phyloP scores from a whole-genome alignment of 768 basidiomycete genomes.

The Piloderma croceum region DNA sequence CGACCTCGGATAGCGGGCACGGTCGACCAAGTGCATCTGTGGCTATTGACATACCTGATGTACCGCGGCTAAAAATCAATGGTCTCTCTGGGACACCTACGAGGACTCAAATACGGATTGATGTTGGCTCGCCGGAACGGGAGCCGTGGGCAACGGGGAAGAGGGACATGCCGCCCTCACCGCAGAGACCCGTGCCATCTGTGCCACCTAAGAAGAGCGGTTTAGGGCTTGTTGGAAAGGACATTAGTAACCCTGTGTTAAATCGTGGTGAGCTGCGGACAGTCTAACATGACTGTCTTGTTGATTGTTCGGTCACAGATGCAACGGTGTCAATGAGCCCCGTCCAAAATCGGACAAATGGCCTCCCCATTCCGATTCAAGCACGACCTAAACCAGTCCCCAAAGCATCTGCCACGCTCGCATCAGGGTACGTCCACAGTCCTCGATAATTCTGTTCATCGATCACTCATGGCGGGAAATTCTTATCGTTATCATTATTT shows the following conservation, averaged over 20 bases:
- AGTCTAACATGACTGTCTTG: constrained; percentile 3
- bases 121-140: no score
- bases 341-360: constrained; percentile 56
- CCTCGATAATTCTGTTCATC: no score
- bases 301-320: constrained; percentile 29
- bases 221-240: constrained; percentile 50
- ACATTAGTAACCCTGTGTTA: constrained; percentile 62
- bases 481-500: constrained; percentile 1
- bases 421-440: constrained; percentile 58
- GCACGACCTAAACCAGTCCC: constrained; percentile 21
- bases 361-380: constrained; percentile 57
- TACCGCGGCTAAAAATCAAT: background rate
- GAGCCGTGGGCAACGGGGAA: constrained; percentile 11
- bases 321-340: constrained; percentile 73
- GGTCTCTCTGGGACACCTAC: constrained; percentile 26
- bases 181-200: constrained; percentile 39
- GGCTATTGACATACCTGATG: background rate
- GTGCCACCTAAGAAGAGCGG: constrained; percentile 32
- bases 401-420: constrained; percentile 41
- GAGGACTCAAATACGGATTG: constrained; percentile 21
- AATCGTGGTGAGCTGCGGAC: constrained; percentile 53
- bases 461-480: background rate
- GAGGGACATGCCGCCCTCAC: constrained; percentile 35
- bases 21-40: constrained; percentile 7
- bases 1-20: constrained; percentile 23